phyloP scores from a whole-genome alignment of 2,329 filamentous ascomycete species.

The Aspergillus brasiliensis region DNA sequence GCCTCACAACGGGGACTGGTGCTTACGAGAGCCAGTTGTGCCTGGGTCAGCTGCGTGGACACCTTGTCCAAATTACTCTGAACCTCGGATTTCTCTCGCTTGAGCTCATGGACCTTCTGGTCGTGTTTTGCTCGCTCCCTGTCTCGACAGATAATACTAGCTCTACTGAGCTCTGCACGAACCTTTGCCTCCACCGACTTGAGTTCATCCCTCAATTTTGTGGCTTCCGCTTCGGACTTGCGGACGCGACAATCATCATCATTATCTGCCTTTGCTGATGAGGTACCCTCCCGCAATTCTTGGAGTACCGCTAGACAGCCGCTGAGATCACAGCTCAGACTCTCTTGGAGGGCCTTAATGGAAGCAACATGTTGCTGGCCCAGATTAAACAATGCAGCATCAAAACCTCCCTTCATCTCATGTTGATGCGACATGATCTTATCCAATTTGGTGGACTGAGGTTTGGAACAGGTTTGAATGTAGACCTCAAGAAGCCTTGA shows the following conservation, averaged over 20 bases:
- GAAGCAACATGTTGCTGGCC: slow-evolving; percentile 15
- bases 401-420: slow-evolving; percentile 23
- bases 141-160: slow-evolving; percentile 30
- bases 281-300: slow-evolving; percentile 18
- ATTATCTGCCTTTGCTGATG: slow-evolving; percentile 20
- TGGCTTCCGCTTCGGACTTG: slow-evolving; percentile 26
- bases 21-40: slow-evolving; percentile 29
- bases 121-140: slow-evolving; percentile 33
- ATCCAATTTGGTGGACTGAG: slow-evolving; percentile 24
- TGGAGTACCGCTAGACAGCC: slow-evolving; percentile 19
- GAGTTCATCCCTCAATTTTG: slow-evolving; percentile 23
- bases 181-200: slow-evolving; percentile 27
- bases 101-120: slow-evolving; percentile 28
- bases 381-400: slow-evolving; percentile 20
- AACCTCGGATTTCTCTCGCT: slow-evolving; percentile 28
- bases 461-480: slow-evolving; percentile 30
- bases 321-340: slow-evolving; percentile 18
- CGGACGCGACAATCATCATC: slow-evolving; percentile 19
- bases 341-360: slow-evolving; percentile 16
- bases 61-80: slow-evolving; percentile 21
- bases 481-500: slow-evolving; percentile 33
- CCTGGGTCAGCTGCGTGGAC: slow-evolving; percentile 23
- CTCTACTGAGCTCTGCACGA: slow-evolving; percentile 35
- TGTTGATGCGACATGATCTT: slow-evolving; percentile 28
- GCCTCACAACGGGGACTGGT: background rate